Base-by-base conservation (phyloP, 768 basidiomycete species). In the Agaricus blazei region DNA sequence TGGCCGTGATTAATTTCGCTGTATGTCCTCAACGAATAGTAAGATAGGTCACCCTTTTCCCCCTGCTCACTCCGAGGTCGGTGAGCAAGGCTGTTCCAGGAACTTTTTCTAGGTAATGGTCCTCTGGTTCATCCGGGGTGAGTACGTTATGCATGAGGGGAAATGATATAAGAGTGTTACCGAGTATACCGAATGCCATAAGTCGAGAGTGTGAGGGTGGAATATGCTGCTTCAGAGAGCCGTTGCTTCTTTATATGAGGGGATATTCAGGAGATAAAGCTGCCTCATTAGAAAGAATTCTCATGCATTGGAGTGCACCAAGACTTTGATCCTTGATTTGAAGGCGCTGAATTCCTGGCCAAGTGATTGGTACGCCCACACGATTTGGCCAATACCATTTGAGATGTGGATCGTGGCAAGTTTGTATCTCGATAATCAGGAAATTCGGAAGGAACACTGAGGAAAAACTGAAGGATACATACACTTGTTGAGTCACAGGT, bases 41-140 rank as follows among this genome's bases (percentile, higher is more conserved):
- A 45, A 36, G 12, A 45, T 27, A 24, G 26, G 44, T 28, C 50
- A 67, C 70, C 57, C 71, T 62, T 15, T 67, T 68, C 9, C 74
- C 73, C 44, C 62, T 70, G 9, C 72, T 64, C 36, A 73, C 63
- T 12, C 69, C 67, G 27, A 70, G 65, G 54, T 76, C 74, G 2
- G 74, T 72, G 19, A 76, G 63, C 26, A 76, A 62, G 11, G 72
- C 71, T 14, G 73, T 76, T 31, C 75, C 75, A 3, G 75, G 74
- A 4, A 75, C 73, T 37, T 67, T 55, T 41, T 69, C 62, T 46
- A 73, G 62, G 52, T 71, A 58, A 51, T 64, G 67, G 51, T 76
- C 75, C 62, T 72, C 75, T 74, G 28, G 19, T 41, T 41, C 3
- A 23, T 19, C 19, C 28, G 11, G 9, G 2, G 9, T 23, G 6